These are phyloP conservation scores for Acacia melanoxylon DNA, from an alignment of 306 rosid species.

Conservation along the genomic window DNA sequence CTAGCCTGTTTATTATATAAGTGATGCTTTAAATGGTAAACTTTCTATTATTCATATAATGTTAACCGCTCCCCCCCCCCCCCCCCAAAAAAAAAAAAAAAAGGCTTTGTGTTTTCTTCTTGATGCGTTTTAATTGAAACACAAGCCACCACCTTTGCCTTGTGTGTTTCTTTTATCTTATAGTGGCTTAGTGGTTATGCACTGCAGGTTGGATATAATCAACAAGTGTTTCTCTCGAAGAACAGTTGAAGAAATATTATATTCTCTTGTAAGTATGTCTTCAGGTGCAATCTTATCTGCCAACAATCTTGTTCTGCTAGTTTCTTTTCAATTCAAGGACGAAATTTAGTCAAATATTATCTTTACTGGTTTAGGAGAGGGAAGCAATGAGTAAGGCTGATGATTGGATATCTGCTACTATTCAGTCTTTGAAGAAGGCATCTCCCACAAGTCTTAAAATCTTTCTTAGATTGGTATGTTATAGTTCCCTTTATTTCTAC, in stretches of 20 bases:
- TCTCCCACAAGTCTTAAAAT: conserved; percentile 88
- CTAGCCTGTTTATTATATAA: background rate
- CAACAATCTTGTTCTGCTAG: background rate
- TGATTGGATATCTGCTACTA: conserved; percentile 65
- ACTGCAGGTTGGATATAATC: conserved; percentile 69
- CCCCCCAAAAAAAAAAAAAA: background rate
- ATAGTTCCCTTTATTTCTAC: background rate
- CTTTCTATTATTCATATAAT: background rate
- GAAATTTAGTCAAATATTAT: conserved; percentile 19
- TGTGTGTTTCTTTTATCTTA: conserved; percentile 21
- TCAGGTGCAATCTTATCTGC: background rate
- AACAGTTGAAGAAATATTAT: conserved; percentile 73
- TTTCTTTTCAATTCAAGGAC: conserved; percentile 3
- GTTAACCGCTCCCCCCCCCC: background rate
- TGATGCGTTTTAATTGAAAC: background rate
- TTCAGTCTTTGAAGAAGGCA: conserved; percentile 69
- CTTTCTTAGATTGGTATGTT: conserved; percentile 70
- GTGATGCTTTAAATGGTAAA: background rate
- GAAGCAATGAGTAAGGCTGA: conserved; percentile 50
- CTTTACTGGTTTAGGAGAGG: conserved; percentile 51
- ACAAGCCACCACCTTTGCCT: background rate
- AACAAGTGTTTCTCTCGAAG: conserved; percentile 79
- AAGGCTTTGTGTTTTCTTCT: background rate
- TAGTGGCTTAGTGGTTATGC: conserved; percentile 14
- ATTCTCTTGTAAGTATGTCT: conserved; percentile 71